Conservation (phyloP, 2,329 filamentous ascomycete species). For the Escovopsis sp. region DNA sequence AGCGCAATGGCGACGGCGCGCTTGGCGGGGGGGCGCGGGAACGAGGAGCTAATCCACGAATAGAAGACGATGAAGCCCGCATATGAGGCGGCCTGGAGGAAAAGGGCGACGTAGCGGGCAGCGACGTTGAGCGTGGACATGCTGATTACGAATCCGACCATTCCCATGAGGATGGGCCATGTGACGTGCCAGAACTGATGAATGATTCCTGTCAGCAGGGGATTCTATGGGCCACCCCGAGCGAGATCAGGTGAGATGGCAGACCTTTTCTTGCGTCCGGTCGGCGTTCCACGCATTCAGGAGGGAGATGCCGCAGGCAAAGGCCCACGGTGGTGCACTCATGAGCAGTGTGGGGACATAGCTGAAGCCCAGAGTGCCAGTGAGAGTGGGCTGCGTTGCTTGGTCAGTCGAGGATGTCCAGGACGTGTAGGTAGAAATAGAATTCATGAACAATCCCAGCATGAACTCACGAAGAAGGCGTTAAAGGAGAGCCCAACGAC, state of each 20-base stretch:
- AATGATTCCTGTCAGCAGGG: no score
- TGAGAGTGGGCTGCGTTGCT: constrained; percentile 29
- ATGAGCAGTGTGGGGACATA: constrained; percentile 40
- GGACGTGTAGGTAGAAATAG: constrained; percentile 1
- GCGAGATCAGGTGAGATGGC: constrained; percentile 4
- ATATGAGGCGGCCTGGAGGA: constrained; percentile 43
- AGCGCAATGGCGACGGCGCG: constrained; percentile 46
- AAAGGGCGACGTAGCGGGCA: constrained; percentile 45
- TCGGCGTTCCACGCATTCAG: constrained; percentile 42
- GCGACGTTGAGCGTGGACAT: constrained; percentile 42
- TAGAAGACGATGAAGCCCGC: constrained; percentile 44
- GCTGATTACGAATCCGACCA: constrained; percentile 43
- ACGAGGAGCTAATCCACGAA: constrained; percentile 42
- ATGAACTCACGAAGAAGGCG: constrained; percentile 36
- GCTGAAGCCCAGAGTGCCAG: constrained; percentile 35
- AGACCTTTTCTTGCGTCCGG: constrained; percentile 35
- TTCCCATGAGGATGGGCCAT: constrained; percentile 36
- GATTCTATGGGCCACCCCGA: no score
- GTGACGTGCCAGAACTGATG: constrained; percentile 42
- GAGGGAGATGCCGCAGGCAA: constrained; percentile 42
- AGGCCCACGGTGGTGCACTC: constrained; percentile 44
- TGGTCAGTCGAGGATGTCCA: no score
- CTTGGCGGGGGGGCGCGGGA: constrained; percentile 45
- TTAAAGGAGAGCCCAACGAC: constrained; percentile 45
- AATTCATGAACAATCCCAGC: neutral